Evolutionary conservation across 129 eudicot genomes (phyloP).

Genomic region (Lonicera japonica): DNA sequence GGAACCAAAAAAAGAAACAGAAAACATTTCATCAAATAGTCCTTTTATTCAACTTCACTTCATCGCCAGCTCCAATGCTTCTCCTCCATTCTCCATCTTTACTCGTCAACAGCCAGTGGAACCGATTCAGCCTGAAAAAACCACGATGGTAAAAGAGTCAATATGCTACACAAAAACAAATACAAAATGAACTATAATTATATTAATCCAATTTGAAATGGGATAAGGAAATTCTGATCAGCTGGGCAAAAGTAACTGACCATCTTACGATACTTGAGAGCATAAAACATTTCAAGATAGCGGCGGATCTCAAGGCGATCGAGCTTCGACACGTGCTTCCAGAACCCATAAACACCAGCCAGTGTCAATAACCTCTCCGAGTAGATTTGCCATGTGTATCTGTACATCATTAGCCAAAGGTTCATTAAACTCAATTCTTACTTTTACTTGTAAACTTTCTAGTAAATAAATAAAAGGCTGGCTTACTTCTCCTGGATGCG

Average conservation of each 20-base stretch:
- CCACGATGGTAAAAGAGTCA: not conserved
- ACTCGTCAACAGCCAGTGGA: slow-evolving; percentile 55
- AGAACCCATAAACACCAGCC: slow-evolving; percentile 68
- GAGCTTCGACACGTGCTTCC: slow-evolving; percentile 65
- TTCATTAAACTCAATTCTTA: not conserved
- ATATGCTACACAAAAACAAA: not conserved
- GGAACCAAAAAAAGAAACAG: not conserved
- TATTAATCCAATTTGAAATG: not conserved
- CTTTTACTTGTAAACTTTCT: not conserved
- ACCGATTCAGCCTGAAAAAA: slow-evolving; percentile 67
- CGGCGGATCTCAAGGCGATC: slow-evolving; percentile 66
- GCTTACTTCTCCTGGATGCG: slow-evolving; percentile 71
- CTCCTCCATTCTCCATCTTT: slow-evolving; percentile 17
- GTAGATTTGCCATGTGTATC: slow-evolving; percentile 80
- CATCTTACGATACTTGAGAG: slow-evolving; percentile 58
- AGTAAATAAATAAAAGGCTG: too few species aligned
- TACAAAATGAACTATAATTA: not conserved
- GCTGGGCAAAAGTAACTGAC: slow-evolving; percentile 20
- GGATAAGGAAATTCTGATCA: not conserved
- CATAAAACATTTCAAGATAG: slow-evolving; percentile 74
- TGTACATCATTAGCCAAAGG: slow-evolving; percentile 4
- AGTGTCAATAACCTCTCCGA: slow-evolving; percentile 60
- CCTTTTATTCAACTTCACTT: not conserved
- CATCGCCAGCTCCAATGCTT: not conserved
- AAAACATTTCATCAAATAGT: not conserved